Conservation (phyloP, 306 rosid genomes). For the Malus asiatica region DNA sequence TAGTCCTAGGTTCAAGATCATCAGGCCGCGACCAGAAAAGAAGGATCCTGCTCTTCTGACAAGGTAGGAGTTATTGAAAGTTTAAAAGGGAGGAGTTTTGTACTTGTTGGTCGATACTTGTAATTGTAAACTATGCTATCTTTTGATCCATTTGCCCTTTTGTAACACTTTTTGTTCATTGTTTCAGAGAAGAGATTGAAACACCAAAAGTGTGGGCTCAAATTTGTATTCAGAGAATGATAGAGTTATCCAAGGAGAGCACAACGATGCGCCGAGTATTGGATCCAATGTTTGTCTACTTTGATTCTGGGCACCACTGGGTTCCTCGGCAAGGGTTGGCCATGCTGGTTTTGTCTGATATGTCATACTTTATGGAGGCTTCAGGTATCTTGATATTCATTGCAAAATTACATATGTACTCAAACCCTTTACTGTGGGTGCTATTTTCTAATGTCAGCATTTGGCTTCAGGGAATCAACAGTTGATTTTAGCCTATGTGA, state of each 20-base stretch:
- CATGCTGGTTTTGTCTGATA: slow-evolving; percentile 65
- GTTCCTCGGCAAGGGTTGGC: slow-evolving; percentile 69
- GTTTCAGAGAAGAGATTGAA: slow-evolving; percentile 76
- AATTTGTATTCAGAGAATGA: slow-evolving; percentile 85
- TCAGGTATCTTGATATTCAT: slow-evolving; percentile 37
- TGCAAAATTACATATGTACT: not conserved
- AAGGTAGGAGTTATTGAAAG: slow-evolving; percentile 38
- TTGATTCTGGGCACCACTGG: slow-evolving; percentile 80
- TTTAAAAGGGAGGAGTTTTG: not conserved
- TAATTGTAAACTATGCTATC: not conserved
- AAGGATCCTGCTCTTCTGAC: slow-evolving; percentile 69
- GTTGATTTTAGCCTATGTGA: slow-evolving; percentile 55
- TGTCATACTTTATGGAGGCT: slow-evolving; percentile 69
- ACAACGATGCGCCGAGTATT: slow-evolving; percentile 80
- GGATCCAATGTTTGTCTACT: slow-evolving; percentile 86
- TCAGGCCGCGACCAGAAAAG: slow-evolving; percentile 61
- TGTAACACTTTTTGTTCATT: not conserved
- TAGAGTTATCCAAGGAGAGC: slow-evolving; percentile 84
- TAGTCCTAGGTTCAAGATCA: slow-evolving; percentile 38
- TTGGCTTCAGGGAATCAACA: slow-evolving; percentile 64
- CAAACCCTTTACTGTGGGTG: not conserved
- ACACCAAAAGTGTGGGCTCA: slow-evolving; percentile 84
- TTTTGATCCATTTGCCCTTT: not conserved
- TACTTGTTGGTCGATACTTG: not conserved
- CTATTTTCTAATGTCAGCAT: slow-evolving; percentile 8